Evolutionary conservation across 345 rosid genomes (phyloP), one percentile per base, ranked within the genome.

Genomic region (Alliaria petiolata): DNA sequence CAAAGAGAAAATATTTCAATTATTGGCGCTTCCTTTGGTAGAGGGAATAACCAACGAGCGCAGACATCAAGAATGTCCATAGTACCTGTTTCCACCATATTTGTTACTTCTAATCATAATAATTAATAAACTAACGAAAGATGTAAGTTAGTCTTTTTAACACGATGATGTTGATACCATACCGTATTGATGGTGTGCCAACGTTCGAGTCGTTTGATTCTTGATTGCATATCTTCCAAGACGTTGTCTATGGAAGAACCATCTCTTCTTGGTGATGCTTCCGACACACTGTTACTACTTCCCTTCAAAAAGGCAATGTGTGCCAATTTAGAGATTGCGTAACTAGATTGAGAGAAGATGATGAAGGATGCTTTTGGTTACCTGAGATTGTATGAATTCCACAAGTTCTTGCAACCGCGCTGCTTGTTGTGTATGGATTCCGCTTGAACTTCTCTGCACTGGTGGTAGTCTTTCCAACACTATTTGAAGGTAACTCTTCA

Each of bases 21-120:
- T 79, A 93, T 26, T 71, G 91, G 25, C 84, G 95, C 83, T 79
- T 91, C 82, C 92, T 82, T 70, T 86, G 99, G 85, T 95, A 95
- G 76, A 95, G 96, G 8, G 98, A 87, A 80, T 92, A 92, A 43
- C 98, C 99, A 75, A 92, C 88, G 43, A 92, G 83, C 20, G 99
- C 96, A 60, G 98, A 95, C 97, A 95, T 95, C 65, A 95, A 68
- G 76, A 95, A 92, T 1, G 99, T 92, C 99, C 97, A 95, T 8
- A 95, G 74, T 22, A 95, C 96, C 99, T 95, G 87, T 51, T 33
- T 28, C 20, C 33, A n/a, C 45, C 63, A 76, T 52, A 16, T 36
- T 42, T 19, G 19, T 44, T 26, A 12, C 11, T 64, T 64, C 1
- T 25, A 10, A 16, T 72, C 58, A 36, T 55, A 46, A 50, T 22